phyloP scores from a whole-genome alignment of 1,139 yeast genomes.

The Hyphopichia pseudoburtonii region DNA sequence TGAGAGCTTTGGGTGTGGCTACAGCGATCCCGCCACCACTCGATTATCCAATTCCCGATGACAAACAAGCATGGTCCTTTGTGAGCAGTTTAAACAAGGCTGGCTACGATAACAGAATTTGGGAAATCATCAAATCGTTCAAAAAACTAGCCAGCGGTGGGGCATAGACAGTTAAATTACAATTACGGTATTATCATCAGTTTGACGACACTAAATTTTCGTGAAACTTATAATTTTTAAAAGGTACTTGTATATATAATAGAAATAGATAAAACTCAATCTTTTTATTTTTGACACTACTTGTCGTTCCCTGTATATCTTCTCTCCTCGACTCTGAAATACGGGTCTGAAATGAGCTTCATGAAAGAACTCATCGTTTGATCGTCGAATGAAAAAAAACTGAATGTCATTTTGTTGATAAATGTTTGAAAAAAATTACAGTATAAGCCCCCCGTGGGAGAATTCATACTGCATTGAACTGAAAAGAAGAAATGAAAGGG shows the following conservation, averaged over 20 bases:
- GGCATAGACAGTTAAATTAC: slow-evolving; percentile 7
- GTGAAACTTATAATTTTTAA: too few relatives aligned
- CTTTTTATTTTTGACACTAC: too few relatives aligned
- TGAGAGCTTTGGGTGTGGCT: slow-evolving; percentile 56
- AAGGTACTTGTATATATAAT: neutral
- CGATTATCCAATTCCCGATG: slow-evolving; percentile 86
- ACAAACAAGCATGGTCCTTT: slow-evolving; percentile 83
- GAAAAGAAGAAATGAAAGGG: too few relatives aligned
- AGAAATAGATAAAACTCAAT: too few relatives aligned
- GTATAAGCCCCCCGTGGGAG: too few relatives aligned
- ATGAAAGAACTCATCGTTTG: neutral
- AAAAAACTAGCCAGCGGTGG: slow-evolving; percentile 42
- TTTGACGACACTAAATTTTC: too few relatives aligned
- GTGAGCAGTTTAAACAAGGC: slow-evolving; percentile 79
- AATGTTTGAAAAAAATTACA: too few relatives aligned
- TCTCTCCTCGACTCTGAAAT: too few relatives aligned
- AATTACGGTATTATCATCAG: too few relatives aligned
- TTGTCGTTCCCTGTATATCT: too few relatives aligned
- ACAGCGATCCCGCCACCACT: slow-evolving; percentile 83
- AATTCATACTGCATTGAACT: too few relatives aligned
- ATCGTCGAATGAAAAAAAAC: neutral
- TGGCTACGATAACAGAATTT: slow-evolving; percentile 76
- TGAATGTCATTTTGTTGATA: neutral
- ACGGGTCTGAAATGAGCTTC: neutral
- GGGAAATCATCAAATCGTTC: slow-evolving; percentile 56